Evolutionary conservation across 495 filamentous ascomycete species (phyloP).

Genomic region (Cladorrhinum samala): DNA sequence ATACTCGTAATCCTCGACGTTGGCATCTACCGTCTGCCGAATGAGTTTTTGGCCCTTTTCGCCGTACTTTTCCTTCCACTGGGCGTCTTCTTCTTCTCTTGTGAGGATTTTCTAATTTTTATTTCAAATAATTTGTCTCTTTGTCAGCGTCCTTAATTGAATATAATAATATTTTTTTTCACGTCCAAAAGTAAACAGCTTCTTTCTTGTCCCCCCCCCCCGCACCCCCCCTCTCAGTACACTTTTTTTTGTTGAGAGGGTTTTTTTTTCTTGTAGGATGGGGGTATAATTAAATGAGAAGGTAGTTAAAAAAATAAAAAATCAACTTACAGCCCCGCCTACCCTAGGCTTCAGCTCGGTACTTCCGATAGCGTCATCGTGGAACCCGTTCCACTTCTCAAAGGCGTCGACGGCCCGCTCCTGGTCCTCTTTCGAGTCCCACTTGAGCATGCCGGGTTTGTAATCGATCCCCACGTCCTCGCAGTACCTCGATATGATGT

Average conservation of each 20-base stretch:
- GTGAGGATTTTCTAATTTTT: constrained; percentile 30
- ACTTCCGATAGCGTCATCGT: constrained; percentile 85
- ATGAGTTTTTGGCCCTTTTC: constrained; percentile 70
- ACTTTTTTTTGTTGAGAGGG: no score
- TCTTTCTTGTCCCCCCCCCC: neutral
- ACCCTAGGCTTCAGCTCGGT: constrained; percentile 61
- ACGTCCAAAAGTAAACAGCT: neutral
- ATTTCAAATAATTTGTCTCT: constrained; percentile 5
- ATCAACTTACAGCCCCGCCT: constrained; percentile 55
- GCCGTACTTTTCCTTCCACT: constrained; percentile 81
- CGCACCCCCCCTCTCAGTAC: no score
- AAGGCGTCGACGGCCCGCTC: constrained; percentile 60
- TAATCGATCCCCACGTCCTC: constrained; percentile 69
- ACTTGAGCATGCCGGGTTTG: constrained; percentile 65
- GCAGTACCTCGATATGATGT: constrained; percentile 72
- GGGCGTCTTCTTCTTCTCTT: constrained; percentile 60
- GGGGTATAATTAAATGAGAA: no score
- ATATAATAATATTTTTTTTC: neutral
- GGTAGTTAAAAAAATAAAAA: no score
- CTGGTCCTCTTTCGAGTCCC: constrained; percentile 69
- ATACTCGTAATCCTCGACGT: constrained; percentile 83
- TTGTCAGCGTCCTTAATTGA: neutral
- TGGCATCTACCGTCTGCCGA: constrained; percentile 66
- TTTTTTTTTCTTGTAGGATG: no score
- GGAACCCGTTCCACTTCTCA: constrained; percentile 95